Conservation (phyloP, 768 basidiomycete species). For the Asterophora lycoperdoides region DNA sequence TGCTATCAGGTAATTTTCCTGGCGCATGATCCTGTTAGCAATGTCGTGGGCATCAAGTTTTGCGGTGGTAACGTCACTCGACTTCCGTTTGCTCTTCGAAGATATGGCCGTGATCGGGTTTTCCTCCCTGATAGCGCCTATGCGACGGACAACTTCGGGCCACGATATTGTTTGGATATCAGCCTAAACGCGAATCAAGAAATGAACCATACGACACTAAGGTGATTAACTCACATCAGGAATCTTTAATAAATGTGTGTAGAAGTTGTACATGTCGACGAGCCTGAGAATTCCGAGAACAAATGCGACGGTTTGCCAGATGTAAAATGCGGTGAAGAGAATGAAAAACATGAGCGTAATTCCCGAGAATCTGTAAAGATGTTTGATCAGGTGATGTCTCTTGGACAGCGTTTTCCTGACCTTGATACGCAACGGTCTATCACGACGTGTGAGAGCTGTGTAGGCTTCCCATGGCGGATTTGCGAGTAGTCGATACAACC, state of each 20-base stretch:
- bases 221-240: constrained; percentile 68
- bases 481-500: constrained; percentile 92
- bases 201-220: constrained; percentile 2
- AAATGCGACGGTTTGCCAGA: constrained; percentile 84
- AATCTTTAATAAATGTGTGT: constrained; percentile 87
- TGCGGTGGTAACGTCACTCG: constrained; percentile 66
- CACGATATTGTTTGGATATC: constrained; percentile 98
- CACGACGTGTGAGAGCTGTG: constrained; percentile 74
- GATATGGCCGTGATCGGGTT: constrained; percentile 91
- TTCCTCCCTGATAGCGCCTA: constrained; percentile 84
- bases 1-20: constrained; percentile 98
- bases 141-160: constrained; percentile 90
- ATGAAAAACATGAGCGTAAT: constrained; percentile 81
- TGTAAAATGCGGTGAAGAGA: constrained; percentile 82
- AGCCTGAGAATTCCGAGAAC: constrained; percentile 71
- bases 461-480: constrained; percentile 62
- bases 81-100: constrained; percentile 45
- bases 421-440: constrained; percentile 80
- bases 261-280: constrained; percentile 94
- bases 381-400: not conserved
- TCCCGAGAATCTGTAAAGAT: constrained; percentile 65
- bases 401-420: constrained; percentile 39
- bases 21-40: constrained; percentile 95
- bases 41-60: constrained; percentile 97
- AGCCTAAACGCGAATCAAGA: constrained; percentile 44